Evolutionary conservation across 768 basidiomycete genomes (phyloP), one percentile per base, ranked within the genome.

Genomic region (Chalciporus chontae): DNA sequence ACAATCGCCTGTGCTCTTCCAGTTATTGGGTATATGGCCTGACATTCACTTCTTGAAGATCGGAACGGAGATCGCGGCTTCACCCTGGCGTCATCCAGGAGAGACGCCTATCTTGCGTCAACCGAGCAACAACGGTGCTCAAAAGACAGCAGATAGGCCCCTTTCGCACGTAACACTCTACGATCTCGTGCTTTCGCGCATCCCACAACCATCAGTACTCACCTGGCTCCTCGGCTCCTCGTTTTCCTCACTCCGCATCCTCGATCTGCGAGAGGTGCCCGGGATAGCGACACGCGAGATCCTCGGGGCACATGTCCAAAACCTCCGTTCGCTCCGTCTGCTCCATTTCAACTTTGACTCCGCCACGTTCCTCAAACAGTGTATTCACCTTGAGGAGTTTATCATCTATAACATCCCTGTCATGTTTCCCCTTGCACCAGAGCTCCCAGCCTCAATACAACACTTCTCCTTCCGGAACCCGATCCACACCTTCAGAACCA

Each of bases 311-410:
- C 66, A 71, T 41, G 66, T 68, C 4, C 61, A 66, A 8, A 51
- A 54, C n/a, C 62, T 78, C n/a, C 68, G 70, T 13, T 77, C 77
- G 2, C 64, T 78, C 40, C 72, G 75, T 38, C 49, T 77, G 7
- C 66, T 71, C 54, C 65, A 66, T 21, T 71, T 69, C 58, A 70
- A 57, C 53, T 29, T 41, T 2, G 56, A 67, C 14, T 63, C 70
- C 7, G 63, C 67, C 4, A 57, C 61, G n/a, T 56, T 76, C 26
- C 45, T 77, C 17, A 57, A 54, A 23, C 54, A 59, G 19, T 78
- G 75, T 57, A 65, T 61, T 0, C 62, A 59, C 36, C 66, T 78
- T 14, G 59, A 72, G 48, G 77, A 78, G 46, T 53, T 78, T 11
- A 51, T 72, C 14, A 41, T 77, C 15, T 61, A 69, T 31, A 71